Evolutionary conservation across 805 yeast species (phyloP).

Genomic region (Torulaspora delbrueckii): DNA sequence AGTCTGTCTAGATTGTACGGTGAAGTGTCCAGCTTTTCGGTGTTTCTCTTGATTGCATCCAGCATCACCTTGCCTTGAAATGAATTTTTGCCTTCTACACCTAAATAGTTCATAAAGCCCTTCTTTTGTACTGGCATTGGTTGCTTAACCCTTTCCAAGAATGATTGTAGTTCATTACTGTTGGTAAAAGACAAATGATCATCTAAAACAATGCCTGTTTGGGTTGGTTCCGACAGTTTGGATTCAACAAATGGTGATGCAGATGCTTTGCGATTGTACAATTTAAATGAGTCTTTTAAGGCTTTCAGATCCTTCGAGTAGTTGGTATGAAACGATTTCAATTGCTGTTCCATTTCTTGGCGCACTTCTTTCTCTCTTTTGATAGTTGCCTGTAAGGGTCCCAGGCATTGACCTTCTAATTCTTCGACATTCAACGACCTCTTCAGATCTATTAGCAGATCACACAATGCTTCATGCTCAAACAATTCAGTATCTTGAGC

Average conservation of each 20-base stretch:
- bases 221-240: conserved; percentile 7
- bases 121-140: conserved; percentile 13
- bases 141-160: conserved; percentile 12
- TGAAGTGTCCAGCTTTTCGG: conserved; percentile 27
- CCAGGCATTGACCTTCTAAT: conserved; percentile 7
- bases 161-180: conserved; percentile 17
- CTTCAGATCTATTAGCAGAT: neutral
- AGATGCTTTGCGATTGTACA: conserved; percentile 2
- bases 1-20: conserved; percentile 32
- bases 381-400: conserved; percentile 7
- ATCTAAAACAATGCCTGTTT: conserved; percentile 9
- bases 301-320: conserved; percentile 14
- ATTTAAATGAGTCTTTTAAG: conserved; percentile 5
- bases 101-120: conserved; percentile 9
- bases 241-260: neutral
- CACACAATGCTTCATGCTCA: conserved; percentile 4
- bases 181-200: conserved; percentile 14
- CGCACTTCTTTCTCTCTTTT: conserved; percentile 7
- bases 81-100: conserved; percentile 27
- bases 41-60: conserved; percentile 21
- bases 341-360: conserved; percentile 8
- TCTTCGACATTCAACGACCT: conserved; percentile 1
- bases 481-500: neutral
- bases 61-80: conserved; percentile 29
- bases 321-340: conserved; percentile 5